A percentile compares a stretch with the other conserved stretches of the same genome.
Conservation (phyloP, 805 yeast species). For the Saccharomyces cerevisiae region DNA sequence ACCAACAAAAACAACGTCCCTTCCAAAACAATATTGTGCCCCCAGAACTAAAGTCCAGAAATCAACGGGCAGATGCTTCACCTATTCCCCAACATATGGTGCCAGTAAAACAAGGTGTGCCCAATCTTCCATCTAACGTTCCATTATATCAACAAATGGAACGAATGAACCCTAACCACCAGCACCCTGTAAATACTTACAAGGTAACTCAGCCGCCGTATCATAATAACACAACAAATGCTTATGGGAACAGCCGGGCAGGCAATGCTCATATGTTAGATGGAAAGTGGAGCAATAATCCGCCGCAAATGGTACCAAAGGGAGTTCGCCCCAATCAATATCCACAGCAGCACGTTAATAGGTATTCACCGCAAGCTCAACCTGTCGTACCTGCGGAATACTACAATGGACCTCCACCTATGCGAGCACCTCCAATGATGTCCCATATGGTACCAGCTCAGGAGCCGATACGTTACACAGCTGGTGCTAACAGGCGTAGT, state of each 20-base stretch:
- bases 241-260: not conserved
- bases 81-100: not conserved
- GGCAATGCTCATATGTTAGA: not conserved
- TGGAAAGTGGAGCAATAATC: not conserved
- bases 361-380: not conserved
- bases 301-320: not conserved
- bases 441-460: not conserved
- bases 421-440: not conserved
- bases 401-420: not conserved
- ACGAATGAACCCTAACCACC: not conserved
- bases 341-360: not conserved
- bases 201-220: not conserved
- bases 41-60: not conserved
- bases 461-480: not conserved
- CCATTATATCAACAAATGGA: not conserved
- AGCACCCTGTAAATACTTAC: not conserved
- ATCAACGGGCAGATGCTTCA: not conserved
- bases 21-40: not conserved
- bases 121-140: not conserved
- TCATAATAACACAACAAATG: not conserved
- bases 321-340: not conserved
- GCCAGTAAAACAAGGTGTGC: not conserved
- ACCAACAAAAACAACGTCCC: not conserved
- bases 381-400: not conserved
- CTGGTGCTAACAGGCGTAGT: not conserved